phyloP scores from a whole-genome alignment of 345 rosid species.

The Erucastrum elatum region DNA sequence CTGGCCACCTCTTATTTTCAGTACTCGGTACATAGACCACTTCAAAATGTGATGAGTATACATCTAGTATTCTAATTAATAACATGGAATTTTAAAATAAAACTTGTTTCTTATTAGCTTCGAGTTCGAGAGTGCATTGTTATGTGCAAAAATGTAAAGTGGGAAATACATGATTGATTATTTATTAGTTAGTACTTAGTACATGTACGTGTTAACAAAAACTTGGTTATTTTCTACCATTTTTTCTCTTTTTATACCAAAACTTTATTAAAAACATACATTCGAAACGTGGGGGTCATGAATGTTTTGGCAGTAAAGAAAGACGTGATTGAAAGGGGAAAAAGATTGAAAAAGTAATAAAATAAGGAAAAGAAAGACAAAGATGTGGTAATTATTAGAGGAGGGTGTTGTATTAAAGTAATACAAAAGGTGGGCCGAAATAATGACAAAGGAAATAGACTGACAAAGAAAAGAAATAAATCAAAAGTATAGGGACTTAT shows the following conservation, averaged over 20 bases:
- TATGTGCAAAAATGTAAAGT: slow-evolving; percentile 15
- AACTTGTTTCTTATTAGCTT: background rate
- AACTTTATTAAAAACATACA: slow-evolving; percentile 10
- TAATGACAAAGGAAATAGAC: background rate
- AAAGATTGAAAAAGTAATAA: slow-evolving; percentile 22
- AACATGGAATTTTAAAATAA: background rate
- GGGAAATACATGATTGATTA: slow-evolving; percentile 32
- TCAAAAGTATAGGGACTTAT: slow-evolving; percentile 18
- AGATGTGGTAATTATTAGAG: slow-evolving; percentile 32
- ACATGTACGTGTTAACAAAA: background rate
- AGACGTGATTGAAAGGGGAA: slow-evolving; percentile 33
- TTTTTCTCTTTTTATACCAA: background rate
- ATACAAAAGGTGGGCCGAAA: slow-evolving; percentile 7
- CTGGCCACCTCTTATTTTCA: slow-evolving; percentile 1
- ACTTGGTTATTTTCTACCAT: background rate
- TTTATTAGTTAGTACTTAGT: slow-evolving; percentile 19
- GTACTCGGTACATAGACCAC: background rate
- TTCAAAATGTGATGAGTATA: background rate
- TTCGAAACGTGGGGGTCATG: slow-evolving; percentile 43
- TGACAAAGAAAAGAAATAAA: background rate
- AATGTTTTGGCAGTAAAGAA: slow-evolving; percentile 40
- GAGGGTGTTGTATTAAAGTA: slow-evolving; percentile 11
- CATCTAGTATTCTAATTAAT: background rate
- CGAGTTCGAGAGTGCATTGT: slow-evolving; percentile 14
- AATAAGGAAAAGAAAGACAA: slow-evolving; percentile 15